Evolutionary conservation across 495 filamentous ascomycete species (phyloP).

Genomic region (Sphaerosporella brunnea): DNA sequence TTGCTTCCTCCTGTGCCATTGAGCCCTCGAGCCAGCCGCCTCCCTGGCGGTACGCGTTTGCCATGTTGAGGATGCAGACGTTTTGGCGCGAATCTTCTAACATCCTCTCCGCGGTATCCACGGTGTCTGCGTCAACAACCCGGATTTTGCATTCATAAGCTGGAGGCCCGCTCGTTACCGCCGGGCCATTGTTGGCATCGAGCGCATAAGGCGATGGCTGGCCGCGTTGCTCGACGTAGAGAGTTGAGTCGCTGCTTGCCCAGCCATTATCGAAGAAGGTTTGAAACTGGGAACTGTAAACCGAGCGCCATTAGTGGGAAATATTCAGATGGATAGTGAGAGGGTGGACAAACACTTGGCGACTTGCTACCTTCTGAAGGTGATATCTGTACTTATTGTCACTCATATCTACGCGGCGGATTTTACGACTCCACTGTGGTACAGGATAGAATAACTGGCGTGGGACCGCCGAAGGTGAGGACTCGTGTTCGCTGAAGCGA

Average conservation of each 20-base stretch:
- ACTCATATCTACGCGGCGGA: not conserved
- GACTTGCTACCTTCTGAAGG: not conserved
- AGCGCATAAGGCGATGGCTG: not conserved
- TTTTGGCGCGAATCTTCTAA: slow-evolving; percentile 16
- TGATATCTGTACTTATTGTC: not conserved
- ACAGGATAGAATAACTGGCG: not conserved
- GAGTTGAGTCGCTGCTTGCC: slow-evolving; percentile 1
- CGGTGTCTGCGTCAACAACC: slow-evolving; percentile 36
- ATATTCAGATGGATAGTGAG: no score
- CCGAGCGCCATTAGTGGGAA: no score
- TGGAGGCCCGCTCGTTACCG: not conserved
- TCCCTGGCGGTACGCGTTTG: slow-evolving; percentile 34
- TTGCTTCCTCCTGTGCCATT: slow-evolving; percentile 45
- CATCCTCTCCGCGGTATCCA: slow-evolving; percentile 34
- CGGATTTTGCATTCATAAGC: not conserved
- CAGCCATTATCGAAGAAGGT: no score
- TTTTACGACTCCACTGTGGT: not conserved
- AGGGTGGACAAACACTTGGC: not conserved
- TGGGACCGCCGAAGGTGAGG: not conserved
- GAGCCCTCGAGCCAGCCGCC: slow-evolving; percentile 41
- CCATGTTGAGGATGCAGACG: slow-evolving; percentile 45
- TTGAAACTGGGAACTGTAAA: no score
- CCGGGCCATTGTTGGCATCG: not conserved
- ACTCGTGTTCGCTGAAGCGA: no score
- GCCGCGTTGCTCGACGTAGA: not conserved